Base-by-base conservation (phyloP, 2,329 filamentous ascomycete genomes). In the Trichoderma hamatum region DNA sequence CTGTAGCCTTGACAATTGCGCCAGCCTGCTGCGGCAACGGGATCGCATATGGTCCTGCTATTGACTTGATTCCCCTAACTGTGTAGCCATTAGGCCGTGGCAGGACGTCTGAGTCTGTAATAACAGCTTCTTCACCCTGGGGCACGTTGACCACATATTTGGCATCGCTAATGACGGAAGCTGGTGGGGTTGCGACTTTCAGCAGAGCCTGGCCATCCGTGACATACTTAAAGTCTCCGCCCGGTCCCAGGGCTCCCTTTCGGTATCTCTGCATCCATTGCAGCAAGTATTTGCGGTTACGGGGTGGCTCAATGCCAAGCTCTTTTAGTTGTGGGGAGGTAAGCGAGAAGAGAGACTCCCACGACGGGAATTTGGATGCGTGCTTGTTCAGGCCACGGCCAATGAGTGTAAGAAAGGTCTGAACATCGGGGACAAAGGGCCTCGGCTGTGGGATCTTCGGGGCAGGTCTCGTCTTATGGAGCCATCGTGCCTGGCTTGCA, bases 321-420 rank as follows among this genome's bases (percentile, higher is more conserved):
- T 95, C 90, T 73, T 90, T 89, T 73, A 99, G 85, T 80, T 98
- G 90, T 55, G 85, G 79, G 21, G 92, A 93, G 26, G 88, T 90
- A 72, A 96, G 85, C 56, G 90, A 90, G 85, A 98, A 98, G 56
- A 99, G 88, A 6, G 92, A 88, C 65, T 96, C 91, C 96, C 96
- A 98, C 13, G 91, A 90, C 2, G 92, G 89, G 75, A 99, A 93
- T 80, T 98, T 98, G 80, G 88, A 85, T 60, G 91, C 88, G 83
- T 97, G 93, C 77, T 91, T 89, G 76, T 87, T 89, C 75, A 97
- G 89, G 74, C 90, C 90, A 72, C 96, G 94, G 74, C 96, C 96
- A 80, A 98, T 97, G 70, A 97, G 85, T 43, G 88, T 93, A 71
- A 98, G 90, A 81, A 99, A 97, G 19, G 94, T 96, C 74, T 86